phyloP scores from a whole-genome alignment of 2,329 filamentous ascomycete species.

The Sarocladiaceae sp. region DNA sequence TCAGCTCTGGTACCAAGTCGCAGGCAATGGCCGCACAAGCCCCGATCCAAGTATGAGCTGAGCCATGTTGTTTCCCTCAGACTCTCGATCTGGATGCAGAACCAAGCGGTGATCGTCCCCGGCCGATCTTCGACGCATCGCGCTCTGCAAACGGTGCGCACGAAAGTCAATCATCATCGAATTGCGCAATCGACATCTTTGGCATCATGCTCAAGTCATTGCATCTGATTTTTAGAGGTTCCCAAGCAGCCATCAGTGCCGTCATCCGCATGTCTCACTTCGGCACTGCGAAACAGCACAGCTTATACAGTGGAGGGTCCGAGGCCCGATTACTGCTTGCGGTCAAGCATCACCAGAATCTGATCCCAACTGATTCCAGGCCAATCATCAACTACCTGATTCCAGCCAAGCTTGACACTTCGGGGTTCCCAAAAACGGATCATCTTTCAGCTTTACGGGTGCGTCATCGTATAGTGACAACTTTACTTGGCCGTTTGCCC shows the following conservation, averaged over 20 bases:
- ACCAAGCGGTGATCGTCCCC: not conserved
- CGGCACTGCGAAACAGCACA: not conserved
- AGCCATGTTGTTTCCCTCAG: no score
- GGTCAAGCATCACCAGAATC: not conserved
- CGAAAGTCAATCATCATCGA: not conserved
- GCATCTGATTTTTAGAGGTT: not conserved
- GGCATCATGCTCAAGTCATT: not conserved
- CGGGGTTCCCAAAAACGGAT: not conserved
- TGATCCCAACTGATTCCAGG: no score
- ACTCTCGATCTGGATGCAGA: not conserved
- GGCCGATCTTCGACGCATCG: not conserved
- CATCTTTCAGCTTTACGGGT: not conserved
- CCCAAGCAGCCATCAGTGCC: no score
- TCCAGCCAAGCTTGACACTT: not conserved
- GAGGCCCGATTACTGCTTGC: not conserved
- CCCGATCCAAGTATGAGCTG: no score
- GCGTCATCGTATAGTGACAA: not conserved
- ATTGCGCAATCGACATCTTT: not conserved
- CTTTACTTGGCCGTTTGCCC: not conserved
- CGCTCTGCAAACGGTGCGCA: no score
- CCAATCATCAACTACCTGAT: not conserved
- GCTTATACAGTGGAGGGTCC: not conserved
- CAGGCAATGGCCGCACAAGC: no score
- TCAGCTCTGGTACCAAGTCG: no score
- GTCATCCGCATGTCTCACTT: not conserved